Evolutionary conservation across 768 basidiomycete genomes (phyloP).

Genomic region (Lactarius hatsudake): DNA sequence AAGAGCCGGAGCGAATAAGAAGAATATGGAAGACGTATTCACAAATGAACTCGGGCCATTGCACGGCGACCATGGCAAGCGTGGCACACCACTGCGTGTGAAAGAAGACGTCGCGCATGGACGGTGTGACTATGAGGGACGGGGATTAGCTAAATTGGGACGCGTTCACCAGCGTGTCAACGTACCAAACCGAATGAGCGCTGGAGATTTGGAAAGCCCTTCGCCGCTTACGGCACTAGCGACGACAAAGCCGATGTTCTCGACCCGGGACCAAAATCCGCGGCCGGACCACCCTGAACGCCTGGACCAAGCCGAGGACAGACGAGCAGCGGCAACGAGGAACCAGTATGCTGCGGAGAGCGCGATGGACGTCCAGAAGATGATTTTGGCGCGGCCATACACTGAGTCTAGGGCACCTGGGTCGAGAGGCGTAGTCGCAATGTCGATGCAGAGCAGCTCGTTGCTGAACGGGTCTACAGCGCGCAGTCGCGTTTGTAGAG

Average conservation of each 20-base stretch:
- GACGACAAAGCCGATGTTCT: conserved; percentile 84
- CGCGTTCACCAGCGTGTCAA: conserved; percentile 20
- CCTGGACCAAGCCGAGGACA: conserved; percentile 82
- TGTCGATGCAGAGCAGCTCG: conserved; percentile 79
- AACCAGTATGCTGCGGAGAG: conserved; percentile 81
- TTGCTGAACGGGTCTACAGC: conserved; percentile 84
- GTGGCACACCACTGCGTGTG: conserved; percentile 92
- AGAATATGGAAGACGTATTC: conserved; percentile 31
- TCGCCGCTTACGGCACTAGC: conserved; percentile 94
- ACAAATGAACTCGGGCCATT: conserved; percentile 95
- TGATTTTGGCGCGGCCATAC: conserved; percentile 63
- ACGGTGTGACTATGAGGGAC: conserved; percentile 71
- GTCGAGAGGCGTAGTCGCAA: conserved; percentile 72
- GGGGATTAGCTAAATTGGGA: conserved; percentile 24
- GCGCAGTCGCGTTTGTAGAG: conserved; percentile 78
- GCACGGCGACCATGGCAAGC: conserved; percentile 89
- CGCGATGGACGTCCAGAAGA: conserved; percentile 72
- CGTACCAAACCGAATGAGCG: conserved; percentile 86
- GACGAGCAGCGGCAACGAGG: conserved; percentile 73
- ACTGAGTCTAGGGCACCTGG: conserved; percentile 52
- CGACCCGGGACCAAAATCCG: conserved; percentile 66
- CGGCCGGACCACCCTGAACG: conserved; percentile 57
- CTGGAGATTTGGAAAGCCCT: conserved; percentile 77
- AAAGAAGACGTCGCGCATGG: conserved; percentile 86
- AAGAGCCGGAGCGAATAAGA: not conserved